Percentiles rank a stretch among this genome's conserved stretches.
These are phyloP conservation scores for Pogostemon cablin DNA, from an alignment of 257 asterid species.

Conservation along the genomic window DNA sequence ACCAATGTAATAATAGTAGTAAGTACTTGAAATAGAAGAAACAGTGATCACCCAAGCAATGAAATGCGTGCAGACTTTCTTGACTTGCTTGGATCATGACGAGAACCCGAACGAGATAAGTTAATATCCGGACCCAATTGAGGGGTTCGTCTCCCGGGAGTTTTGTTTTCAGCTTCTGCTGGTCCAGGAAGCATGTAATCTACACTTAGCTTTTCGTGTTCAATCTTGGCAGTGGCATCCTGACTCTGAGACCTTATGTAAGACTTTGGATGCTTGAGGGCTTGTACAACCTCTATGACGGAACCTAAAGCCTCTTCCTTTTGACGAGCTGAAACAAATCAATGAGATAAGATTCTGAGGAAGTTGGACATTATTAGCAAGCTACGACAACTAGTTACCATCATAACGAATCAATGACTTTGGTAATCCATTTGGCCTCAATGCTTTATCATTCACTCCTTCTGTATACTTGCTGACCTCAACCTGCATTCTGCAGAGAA, in stretches of 20 bases:
- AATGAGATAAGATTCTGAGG: slow-evolving; percentile 29
- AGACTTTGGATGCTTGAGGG: slow-evolving; percentile 77
- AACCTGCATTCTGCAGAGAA: slow-evolving; percentile 90
- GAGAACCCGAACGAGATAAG: slow-evolving; percentile 44
- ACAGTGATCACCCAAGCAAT: slow-evolving; percentile 57
- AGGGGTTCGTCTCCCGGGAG: slow-evolving; percentile 55
- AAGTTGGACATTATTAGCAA: slow-evolving; percentile 26
- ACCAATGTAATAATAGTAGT: slow-evolving; percentile 2
- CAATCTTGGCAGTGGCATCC: slow-evolving; percentile 42
- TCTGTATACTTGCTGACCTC: slow-evolving; percentile 99
- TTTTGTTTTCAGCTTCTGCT: slow-evolving; percentile 47
- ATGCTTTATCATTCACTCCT: slow-evolving; percentile 73
- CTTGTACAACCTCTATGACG: slow-evolving; percentile 82
- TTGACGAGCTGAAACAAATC: slow-evolving; percentile 78
- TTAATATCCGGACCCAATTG: slow-evolving; percentile 38
- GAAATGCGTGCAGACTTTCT: slow-evolving; percentile 68
- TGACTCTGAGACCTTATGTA: slow-evolving; percentile 54
- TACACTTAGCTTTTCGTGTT: slow-evolving; percentile 42
- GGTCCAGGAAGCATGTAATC: slow-evolving; percentile 80
- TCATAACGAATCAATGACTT: slow-evolving; percentile 95
- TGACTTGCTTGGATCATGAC: slow-evolving; percentile 45
- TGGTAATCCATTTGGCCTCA: slow-evolving; percentile 94
- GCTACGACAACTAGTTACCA: slow-evolving; percentile 44
- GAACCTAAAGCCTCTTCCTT: slow-evolving; percentile 90
- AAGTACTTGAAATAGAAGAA: neutral